Evolutionary conservation across 2,329 filamentous ascomycete genomes (phyloP), one percentile per base, ranked within the genome.

Genomic region (Ophiostoma ulmi): DNA sequence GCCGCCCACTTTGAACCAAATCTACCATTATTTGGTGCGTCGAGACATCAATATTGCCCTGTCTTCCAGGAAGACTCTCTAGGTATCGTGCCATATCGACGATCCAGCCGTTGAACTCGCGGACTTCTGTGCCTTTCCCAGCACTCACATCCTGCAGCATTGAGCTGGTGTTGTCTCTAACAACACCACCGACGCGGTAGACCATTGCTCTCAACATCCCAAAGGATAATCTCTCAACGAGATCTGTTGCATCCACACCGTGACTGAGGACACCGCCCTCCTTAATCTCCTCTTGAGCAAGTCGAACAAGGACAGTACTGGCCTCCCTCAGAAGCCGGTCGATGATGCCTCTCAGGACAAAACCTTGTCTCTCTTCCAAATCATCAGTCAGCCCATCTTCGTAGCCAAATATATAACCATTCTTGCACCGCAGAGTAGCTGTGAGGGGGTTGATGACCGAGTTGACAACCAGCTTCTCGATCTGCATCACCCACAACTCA

Each of bases 381-480:
- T 41, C n/a, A 11, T n/a, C 36, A 39, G 13, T 10, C 35, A 36
- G 14, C 20, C 78, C 76, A 8, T 76, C 74, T 72, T 83, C 83
- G 73, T 88, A 86, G 73, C 85, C 84, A 20, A 97, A 87, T 0
- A 97, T 78, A 5, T 85, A 84, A n/a, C 93, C 93, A 75, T 97
- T 97, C 73, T 87, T 87, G 77, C 89, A 90, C 70, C 91, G 85
- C 70, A 95, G 83, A 11, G 97, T 80, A 0, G 90, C 90, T 0
- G 92, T 95, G n/a, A 97, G 80, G 0, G 94, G 92, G 77, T 97
- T 96, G 75, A 97, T 87, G 41, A 94, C 82, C 48, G 87, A 84
- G 77, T 97, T 97, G 69, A 94, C 83, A 0, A 91, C 90, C 1
- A 97, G 83, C 78, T 97, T 97, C 76, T 97, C 92, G 3, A 97